Evolutionary conservation across 2,329 filamentous ascomycete genomes (phyloP), one percentile per base, ranked within the genome.

Genomic region (Xylaria digitata): DNA sequence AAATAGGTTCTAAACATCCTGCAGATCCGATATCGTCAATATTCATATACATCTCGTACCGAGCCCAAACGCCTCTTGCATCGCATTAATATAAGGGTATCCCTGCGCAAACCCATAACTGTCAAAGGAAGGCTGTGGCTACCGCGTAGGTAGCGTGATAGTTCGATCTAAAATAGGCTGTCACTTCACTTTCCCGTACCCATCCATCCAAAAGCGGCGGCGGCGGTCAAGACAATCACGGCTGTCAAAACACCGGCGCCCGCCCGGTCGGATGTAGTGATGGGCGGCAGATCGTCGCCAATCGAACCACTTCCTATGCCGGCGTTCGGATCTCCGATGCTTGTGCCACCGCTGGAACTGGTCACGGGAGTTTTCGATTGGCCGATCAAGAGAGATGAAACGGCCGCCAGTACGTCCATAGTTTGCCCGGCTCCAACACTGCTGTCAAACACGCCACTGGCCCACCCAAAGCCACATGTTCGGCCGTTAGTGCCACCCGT

Each of bases 381-480:
- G 32, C 77, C 75, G 50, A 86, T 80, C 50, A 89, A 77, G 4
- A 85, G 83, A 1, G 83, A 83, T 5, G 84, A 83, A 19, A 89
- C 82, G 3, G 88, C 83, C 30, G 84, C 83, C 15, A 89, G 78
- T 0, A 85, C 87, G 61, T 84, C 84, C 82, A 90, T 87, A 73
- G 87, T 82, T 76, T 90, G 86, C 8, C 88, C 86, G 58, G 87
- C 85, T 37, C 87, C 86, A 3, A 79, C 83, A 65, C 82, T 85
- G 49, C 85, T 84, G 69, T 89, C 86, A 71, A 83, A 89, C 6
- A 42, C 63, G 32, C 76, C 76, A 32, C 71, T 75, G 2, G 73
- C 81, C 86, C 86, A 89, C 34, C 75, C 76, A 8, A 85, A 80
- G 3, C 85, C 82, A 72, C 87, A 89, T 5, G 79, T 77, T 15